Evolutionary conservation across 2,329 filamentous ascomycete species (phyloP).

Genomic region (Xylaria arbuscula): DNA sequence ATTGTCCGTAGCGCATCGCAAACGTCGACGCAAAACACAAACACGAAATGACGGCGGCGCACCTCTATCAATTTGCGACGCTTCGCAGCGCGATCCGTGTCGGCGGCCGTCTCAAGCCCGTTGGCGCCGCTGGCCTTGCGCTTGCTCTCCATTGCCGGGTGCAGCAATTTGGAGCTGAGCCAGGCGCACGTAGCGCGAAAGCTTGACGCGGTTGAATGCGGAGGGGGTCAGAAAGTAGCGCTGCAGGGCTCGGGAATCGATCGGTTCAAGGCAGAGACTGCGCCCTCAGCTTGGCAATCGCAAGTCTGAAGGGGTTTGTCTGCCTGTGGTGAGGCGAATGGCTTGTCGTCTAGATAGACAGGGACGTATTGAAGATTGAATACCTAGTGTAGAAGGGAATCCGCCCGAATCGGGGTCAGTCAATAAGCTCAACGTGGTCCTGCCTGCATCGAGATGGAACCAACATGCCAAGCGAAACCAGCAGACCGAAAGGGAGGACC

Average conservation of each 20-base stretch:
- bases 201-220: conserved; percentile 36
- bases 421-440: conserved; percentile 38
- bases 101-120: conserved; percentile 55
- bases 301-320: conserved; percentile 3
- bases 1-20: conserved; percentile 25
- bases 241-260: conserved; percentile 23
- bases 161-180: conserved; percentile 28
- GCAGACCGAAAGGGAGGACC: not conserved
- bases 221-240: conserved; percentile 32
- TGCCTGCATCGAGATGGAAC: conserved; percentile 21
- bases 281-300: conserved; percentile 24
- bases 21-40: not conserved
- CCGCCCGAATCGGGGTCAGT: conserved; percentile 27
- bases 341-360: not conserved
- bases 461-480: conserved; percentile 31
- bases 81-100: conserved; percentile 66
- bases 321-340: conserved; percentile 9
- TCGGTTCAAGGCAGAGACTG: conserved; percentile 18
- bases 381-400: conserved; percentile 14
- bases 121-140: conserved; percentile 62
- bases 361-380: not conserved
- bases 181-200: conserved; percentile 36
- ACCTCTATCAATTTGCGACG: conserved; percentile 65
- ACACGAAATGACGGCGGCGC: conserved; percentile 44
- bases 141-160: conserved; percentile 64